phyloP scores from a whole-genome alignment of 345 rosid genomes.

The Citrus maxima region DNA sequence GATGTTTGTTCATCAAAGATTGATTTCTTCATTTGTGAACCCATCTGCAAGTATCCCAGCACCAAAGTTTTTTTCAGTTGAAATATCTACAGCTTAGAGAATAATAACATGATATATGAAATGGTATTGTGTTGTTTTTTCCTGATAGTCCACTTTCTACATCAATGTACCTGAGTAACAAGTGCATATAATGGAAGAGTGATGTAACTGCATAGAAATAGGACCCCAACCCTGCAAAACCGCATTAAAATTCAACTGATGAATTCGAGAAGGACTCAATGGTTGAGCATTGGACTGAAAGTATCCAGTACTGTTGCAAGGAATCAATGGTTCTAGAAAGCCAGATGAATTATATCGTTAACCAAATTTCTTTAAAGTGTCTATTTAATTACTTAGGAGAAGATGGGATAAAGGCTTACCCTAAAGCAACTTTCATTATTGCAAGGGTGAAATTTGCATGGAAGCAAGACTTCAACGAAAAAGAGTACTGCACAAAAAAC shows the following conservation, averaged over 20 bases:
- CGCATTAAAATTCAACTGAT: not conserved
- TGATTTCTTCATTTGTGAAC: constrained; percentile 79
- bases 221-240: constrained; percentile 53
- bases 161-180: constrained; percentile 70
- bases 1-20: constrained; percentile 94
- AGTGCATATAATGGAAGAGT: constrained; percentile 93
- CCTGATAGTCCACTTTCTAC: not conserved
- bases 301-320: not conserved
- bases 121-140: not conserved
- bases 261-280: not conserved
- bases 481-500: constrained; percentile 56
- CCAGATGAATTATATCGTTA: not conserved
- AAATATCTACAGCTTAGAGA: not conserved
- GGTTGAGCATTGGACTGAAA: not conserved
- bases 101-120: not conserved
- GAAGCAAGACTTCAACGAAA: constrained; percentile 69
- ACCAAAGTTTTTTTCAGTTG: not conserved
- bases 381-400: not conserved
- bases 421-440: constrained; percentile 52
- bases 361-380: not conserved
- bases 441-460: constrained; percentile 55
- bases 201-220: constrained; percentile 80
- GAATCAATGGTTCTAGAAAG: not conserved
- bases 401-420: constrained; percentile 46
- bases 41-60: constrained; percentile 57